A percentile compares a stretch with the other conserved stretches of the same genome.
Evolutionary conservation across 179 eudicot species (phyloP).

Genomic region (Spinacia oleracea): DNA sequence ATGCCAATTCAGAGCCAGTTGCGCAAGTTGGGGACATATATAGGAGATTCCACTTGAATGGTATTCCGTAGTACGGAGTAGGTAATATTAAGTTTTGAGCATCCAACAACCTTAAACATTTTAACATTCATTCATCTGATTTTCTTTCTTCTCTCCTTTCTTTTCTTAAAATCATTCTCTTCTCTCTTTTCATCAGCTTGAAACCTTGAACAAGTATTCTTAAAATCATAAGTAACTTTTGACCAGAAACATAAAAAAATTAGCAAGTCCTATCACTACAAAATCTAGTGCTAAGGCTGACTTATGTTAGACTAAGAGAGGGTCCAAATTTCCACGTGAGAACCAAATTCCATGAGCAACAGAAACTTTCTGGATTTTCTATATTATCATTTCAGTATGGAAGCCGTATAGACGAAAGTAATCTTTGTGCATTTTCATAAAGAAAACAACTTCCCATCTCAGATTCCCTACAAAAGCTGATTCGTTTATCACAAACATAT

Average conservation of each 20-base stretch:
- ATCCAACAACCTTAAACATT: conserved; percentile 14
- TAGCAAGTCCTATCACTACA: background rate
- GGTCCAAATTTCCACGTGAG: conserved; percentile 35
- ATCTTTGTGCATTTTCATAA: conserved; percentile 24
- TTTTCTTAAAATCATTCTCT: background rate
- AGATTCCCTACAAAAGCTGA: conserved; percentile 27
- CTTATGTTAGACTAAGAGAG: conserved; percentile 22
- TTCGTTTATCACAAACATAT: conserved; percentile 19
- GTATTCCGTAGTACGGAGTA: background rate
- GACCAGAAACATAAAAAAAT: background rate
- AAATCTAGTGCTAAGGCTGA: conserved; percentile 29
- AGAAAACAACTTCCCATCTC: conserved; percentile 31
- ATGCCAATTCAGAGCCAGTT: background rate
- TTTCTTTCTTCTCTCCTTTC: background rate
- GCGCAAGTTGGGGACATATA: background rate
- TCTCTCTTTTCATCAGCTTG: background rate
- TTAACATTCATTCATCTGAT: background rate
- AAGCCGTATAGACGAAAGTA: conserved; percentile 29
- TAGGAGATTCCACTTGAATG: background rate
- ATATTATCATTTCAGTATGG: conserved; percentile 36
- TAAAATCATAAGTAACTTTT: background rate
- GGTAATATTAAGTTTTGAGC: background rate
- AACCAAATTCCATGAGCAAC: conserved; percentile 31
- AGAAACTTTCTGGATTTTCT: conserved; percentile 25
- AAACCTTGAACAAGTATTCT: conserved; percentile 16